phyloP scores from a whole-genome alignment of 768 basidiomycete species.

The Pisolithus orientalis region DNA sequence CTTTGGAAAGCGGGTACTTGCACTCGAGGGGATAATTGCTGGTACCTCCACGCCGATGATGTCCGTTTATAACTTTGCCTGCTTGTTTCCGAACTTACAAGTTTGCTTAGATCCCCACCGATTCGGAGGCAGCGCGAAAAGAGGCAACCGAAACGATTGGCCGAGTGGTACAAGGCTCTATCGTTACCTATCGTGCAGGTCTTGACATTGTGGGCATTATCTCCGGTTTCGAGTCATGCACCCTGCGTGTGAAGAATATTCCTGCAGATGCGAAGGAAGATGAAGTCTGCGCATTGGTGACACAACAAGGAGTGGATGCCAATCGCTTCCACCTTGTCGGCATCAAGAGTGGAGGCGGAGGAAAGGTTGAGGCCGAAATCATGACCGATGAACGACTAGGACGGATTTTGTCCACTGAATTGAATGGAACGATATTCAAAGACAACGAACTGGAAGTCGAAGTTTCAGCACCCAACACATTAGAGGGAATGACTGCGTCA shows the following conservation, averaged over 20 bases:
- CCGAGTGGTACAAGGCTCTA: constrained; percentile 35
- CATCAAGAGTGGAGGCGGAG: constrained; percentile 22
- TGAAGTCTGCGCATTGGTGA: constrained; percentile 40
- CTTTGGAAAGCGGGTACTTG: constrained; percentile 1
- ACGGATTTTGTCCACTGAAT: constrained; percentile 32
- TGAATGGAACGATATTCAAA: constrained; percentile 46
- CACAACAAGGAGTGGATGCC: constrained; percentile 35
- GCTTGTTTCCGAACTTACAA: no score
- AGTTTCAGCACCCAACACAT: neutral
- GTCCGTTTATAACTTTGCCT: constrained; percentile 9
- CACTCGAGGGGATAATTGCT: neutral
- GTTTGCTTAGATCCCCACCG: no score
- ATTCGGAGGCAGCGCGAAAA: no score
- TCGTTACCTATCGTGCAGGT: constrained; percentile 47
- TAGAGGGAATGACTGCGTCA: neutral
- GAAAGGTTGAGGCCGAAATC: constrained; percentile 36
- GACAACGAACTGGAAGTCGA: constrained; percentile 10
- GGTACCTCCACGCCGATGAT: neutral
- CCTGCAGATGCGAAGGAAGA: constrained; percentile 32
- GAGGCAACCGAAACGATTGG: no score
- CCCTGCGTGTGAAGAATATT: constrained; percentile 40
- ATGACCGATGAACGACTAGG: constrained; percentile 38
- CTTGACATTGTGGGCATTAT: constrained; percentile 37
- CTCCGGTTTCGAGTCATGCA: constrained; percentile 48
- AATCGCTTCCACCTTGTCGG: constrained; percentile 29